Evolutionary conservation across 1,284 basidiomycete species (phyloP), one percentile per base, ranked within the genome.

Genomic region (Inonotus obliquus): DNA sequence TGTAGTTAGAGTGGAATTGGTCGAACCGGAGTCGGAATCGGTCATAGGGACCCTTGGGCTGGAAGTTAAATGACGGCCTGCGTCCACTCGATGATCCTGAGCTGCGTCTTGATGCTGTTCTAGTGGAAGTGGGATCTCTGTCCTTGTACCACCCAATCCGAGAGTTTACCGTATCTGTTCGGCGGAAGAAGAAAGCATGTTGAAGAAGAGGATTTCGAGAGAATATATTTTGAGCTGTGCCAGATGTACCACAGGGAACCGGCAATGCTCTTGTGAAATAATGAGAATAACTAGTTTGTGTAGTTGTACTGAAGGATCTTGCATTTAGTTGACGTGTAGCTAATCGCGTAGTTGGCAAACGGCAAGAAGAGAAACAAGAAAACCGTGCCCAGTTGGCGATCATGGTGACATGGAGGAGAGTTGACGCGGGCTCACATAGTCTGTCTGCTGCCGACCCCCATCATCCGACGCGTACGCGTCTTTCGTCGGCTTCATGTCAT

Each of bases 401-500:
- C 56, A 58, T 58, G 35, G 47, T n/a, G 32, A 54, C 53, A n/a
- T 5, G 53, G 21, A 25, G 19, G n/a, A 32, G 9, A 32, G 32
- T 32, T 4, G 32, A 32, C 32, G 32, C 32, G 32, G 4, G 14
- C n/a, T 21, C 27, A 35, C 10, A n/a, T 17, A n/a, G 39, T 45
- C 38, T 32, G 41, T 41, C 5, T 14, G n/a, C n/a, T 54, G 21
- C 45, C 59, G 52, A 41, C 60, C 41, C 9, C 37, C 38, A 60
- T 44, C 53, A 54, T 38, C 17, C 27, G 53, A 54, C 45, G 56
- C 47, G 56, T 51, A 44, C 41, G 41, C 41, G 10, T 21, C 41
- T 21, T 45, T 39, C n/a, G 55, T 57, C 55, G 39, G 35, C 23
- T 59, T 65, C 67, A 92, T 92, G 91, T 92, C 90, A 64, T 89